Conservation (phyloP, 805 yeast species). For the Cyberlindnera amylophila region DNA sequence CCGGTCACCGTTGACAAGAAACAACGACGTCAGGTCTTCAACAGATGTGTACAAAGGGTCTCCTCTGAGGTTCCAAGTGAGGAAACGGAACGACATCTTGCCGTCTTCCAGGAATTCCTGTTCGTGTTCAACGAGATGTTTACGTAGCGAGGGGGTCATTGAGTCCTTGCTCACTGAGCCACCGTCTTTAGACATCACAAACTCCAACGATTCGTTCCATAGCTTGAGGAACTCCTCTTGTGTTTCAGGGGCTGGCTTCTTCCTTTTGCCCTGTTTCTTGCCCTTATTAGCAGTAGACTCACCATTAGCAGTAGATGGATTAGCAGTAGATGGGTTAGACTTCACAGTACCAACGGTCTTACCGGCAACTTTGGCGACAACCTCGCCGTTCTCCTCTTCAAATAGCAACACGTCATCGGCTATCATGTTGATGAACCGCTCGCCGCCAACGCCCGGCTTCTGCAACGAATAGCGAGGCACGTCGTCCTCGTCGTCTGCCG, state of each 20-base stretch:
- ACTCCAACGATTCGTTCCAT: conserved; percentile 12
- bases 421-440: conserved; percentile 18
- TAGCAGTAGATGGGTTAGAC: no score
- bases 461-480: conserved; percentile 28
- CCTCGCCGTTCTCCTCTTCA: not conserved
- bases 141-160: conserved; percentile 12
- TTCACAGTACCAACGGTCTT: conserved; percentile 5
- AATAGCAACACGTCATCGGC: conserved; percentile 10
- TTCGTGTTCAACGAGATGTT: conserved; percentile 16
- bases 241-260: not conserved
- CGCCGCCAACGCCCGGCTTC: conserved; percentile 4
- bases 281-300: not conserved
- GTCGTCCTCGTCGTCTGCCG: conserved; percentile 27
- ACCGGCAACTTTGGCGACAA: conserved; percentile 6
- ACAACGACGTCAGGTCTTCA: conserved; percentile 18
- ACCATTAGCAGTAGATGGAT: no score
- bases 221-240: conserved; percentile 5
- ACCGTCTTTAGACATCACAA: conserved; percentile 4
- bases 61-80: conserved; percentile 40
- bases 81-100: conserved; percentile 25
- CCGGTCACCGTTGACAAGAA: not conserved
- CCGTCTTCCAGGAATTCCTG: conserved; percentile 19
- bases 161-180: conserved; percentile 1
- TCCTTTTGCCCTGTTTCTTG: not conserved
- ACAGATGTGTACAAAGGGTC: conserved; percentile 22